phyloP scores from a whole-genome alignment of 805 yeast species.

The Helenozyma baotianmanensis region DNA sequence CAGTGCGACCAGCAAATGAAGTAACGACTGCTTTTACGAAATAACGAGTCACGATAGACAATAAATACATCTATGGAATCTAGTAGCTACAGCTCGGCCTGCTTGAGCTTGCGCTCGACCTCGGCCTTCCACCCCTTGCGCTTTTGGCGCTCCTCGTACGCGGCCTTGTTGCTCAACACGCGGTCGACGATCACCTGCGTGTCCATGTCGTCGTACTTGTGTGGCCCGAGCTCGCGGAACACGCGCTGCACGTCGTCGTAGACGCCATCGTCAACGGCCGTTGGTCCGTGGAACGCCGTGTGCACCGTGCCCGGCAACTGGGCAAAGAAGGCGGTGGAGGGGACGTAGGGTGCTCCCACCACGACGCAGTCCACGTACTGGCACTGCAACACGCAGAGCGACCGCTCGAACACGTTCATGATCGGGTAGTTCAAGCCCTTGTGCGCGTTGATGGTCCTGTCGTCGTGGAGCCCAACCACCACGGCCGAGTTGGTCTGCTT shows the following conservation, averaged over 20 bases:
- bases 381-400: constrained; percentile 85
- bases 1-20: constrained; percentile 9
- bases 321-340: constrained; percentile 37
- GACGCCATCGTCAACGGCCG: constrained; percentile 27
- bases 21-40: no score
- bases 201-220: constrained; percentile 60
- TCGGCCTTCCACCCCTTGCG: constrained; percentile 80
- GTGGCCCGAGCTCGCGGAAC: constrained; percentile 43
- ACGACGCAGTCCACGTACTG: constrained; percentile 75
- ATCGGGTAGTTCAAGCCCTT: constrained; percentile 71
- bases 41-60: no score
- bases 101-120: constrained; percentile 27
- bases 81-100: constrained; percentile 12
- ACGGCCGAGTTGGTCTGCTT: constrained; percentile 39
- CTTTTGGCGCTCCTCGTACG: constrained; percentile 81
- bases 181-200: constrained; percentile 71
- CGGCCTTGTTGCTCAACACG: constrained; percentile 60
- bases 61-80: no score
- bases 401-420: constrained; percentile 83
- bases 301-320: constrained; percentile 35
- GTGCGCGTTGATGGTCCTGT: constrained; percentile 46
- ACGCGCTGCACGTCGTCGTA: constrained; percentile 36
- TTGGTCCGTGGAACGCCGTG: constrained; percentile 57
- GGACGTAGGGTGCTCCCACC: constrained; percentile 60
- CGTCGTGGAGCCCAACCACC: constrained; percentile 67